A percentile compares a stretch with the other conserved stretches of the same genome.
These are phyloP conservation scores for Dictyostelium intermedium DNA, from an alignment of 78 protist species.

Conservation along the genomic window DNA sequence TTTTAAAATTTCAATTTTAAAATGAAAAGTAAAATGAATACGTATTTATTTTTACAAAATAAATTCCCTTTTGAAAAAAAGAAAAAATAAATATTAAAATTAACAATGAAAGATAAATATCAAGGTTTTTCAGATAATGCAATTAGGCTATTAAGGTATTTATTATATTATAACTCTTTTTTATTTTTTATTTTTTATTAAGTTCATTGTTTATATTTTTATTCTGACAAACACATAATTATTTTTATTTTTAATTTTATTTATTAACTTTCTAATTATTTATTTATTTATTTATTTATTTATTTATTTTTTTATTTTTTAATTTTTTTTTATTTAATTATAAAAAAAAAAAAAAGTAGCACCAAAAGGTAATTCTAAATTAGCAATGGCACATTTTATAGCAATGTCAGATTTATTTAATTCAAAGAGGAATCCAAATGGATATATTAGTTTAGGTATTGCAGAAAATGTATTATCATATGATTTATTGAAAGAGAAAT, in stretches of 20 bases:
- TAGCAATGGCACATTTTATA: neutral
- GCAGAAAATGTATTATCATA: slow-evolving; percentile 49
- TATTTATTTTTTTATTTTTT: too few species aligned
- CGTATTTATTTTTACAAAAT: too few species aligned
- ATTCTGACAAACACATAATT: too few species aligned
- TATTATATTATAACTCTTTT: neutral
- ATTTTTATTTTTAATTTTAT: too few species aligned
- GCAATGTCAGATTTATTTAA: slow-evolving; percentile 1
- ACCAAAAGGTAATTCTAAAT: neutral
- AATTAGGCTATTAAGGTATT: neutral
- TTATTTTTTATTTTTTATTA: too few species aligned
- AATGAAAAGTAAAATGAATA: too few species aligned
- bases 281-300: too few species aligned
- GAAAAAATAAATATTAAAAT: neutral
- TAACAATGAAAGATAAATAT: neutral
- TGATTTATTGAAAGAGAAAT: slow-evolving; percentile 26
- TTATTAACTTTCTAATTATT: too few species aligned
- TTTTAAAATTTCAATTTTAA: too few species aligned
- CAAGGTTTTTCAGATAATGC: slow-evolving; percentile 32
- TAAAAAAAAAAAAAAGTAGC: neutral
- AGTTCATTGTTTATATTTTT: too few species aligned
- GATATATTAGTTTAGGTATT: slow-evolving; percentile 39
- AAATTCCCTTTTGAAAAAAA: too few species aligned
- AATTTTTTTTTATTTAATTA: too few species aligned
- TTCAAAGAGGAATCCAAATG: slow-evolving; percentile 23